These are phyloP conservation scores for Pythium insidiosum DNA, from an alignment of 352 stramenopile species.

Conservation along the genomic window DNA sequence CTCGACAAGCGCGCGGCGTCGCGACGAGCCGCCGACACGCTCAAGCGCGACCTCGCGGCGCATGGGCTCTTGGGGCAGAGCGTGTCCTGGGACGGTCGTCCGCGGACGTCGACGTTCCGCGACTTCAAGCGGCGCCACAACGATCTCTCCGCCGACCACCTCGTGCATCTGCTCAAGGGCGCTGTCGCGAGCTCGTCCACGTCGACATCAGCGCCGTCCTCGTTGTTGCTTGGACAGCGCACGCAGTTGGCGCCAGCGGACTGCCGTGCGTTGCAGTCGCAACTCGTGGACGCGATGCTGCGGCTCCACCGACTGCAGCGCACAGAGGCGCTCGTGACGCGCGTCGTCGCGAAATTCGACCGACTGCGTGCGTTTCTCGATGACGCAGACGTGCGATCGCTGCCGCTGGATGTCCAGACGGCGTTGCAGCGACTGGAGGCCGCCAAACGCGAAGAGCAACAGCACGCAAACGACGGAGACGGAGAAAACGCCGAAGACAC, in stretches of 20 bases:
- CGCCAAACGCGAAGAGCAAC: too few species aligned
- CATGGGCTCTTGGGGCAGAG: conserved; percentile 44
- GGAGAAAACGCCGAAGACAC: conserved; percentile 12
- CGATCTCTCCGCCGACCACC: conserved; percentile 52
- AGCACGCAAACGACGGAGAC: too few species aligned
- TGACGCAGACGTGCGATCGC: conserved; percentile 34
- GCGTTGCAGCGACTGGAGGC: too few species aligned
- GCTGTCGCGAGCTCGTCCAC: conserved; percentile 7
- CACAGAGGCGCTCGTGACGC: conserved; percentile 48
- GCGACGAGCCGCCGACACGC: conserved; percentile 40
- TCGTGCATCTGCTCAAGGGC: conserved; percentile 40
- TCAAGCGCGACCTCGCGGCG: conserved; percentile 61
- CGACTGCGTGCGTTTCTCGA: conserved; percentile 45
- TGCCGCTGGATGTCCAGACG: conserved; percentile 36
- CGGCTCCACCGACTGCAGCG: conserved; percentile 29
- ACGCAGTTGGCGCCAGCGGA: conserved; percentile 24
- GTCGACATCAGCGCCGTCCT: conserved; percentile 10
- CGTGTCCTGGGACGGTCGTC: conserved; percentile 57
- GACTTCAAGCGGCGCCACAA: conserved; percentile 72
- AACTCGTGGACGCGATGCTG: conserved; percentile 42
- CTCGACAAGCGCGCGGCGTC: conserved; percentile 61
- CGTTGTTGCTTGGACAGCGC: conserved; percentile 41
- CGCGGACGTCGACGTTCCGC: conserved; percentile 46
- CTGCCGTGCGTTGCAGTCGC: conserved; percentile 38
- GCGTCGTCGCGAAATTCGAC: conserved; percentile 70